phyloP scores from a whole-genome alignment of 306 rosid species.

The Rosa multiflora region DNA sequence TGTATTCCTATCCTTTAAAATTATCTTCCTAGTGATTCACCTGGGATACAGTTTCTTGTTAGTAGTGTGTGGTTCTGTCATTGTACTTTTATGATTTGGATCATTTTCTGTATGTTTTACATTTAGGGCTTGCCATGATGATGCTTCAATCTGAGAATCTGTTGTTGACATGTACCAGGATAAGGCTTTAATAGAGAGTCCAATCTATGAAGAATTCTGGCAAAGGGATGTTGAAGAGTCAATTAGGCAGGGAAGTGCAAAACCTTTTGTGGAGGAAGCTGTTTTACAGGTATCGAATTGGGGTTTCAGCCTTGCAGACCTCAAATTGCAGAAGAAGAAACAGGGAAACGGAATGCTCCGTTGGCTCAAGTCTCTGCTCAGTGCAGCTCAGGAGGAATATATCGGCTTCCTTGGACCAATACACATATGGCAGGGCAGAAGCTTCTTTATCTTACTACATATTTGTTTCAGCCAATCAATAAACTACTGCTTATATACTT shows the following conservation, averaged over 20 bases:
- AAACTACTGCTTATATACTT: neutral
- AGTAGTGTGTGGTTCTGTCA: neutral
- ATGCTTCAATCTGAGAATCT: constrained; percentile 5
- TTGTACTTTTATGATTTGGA: neutral
- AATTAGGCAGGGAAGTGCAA: constrained; percentile 68
- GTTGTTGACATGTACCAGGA: constrained; percentile 50
- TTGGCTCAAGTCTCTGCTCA: constrained; percentile 72
- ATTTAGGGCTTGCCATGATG: constrained; percentile 3
- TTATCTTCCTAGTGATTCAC: neutral
- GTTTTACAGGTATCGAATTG: constrained; percentile 81
- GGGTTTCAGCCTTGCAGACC: constrained; percentile 95
- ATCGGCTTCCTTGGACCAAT: constrained; percentile 92
- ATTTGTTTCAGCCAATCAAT: neutral
- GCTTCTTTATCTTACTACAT: constrained; percentile 20
- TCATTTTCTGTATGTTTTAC: neutral
- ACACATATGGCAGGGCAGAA: constrained; percentile 94
- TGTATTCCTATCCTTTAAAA: neutral
- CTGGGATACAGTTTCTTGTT: neutral
- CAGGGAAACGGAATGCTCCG: constrained; percentile 46
- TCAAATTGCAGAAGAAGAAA: constrained; percentile 76
- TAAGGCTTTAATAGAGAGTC: constrained; percentile 88
- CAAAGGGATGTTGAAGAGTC: constrained; percentile 98
- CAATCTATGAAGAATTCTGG: constrained; percentile 94
- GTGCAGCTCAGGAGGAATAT: constrained; percentile 62
- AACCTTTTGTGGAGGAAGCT: constrained; percentile 92